Evolutionary conservation across 306 rosid genomes (phyloP).

Genomic region (Begonia loranthoides): DNA sequence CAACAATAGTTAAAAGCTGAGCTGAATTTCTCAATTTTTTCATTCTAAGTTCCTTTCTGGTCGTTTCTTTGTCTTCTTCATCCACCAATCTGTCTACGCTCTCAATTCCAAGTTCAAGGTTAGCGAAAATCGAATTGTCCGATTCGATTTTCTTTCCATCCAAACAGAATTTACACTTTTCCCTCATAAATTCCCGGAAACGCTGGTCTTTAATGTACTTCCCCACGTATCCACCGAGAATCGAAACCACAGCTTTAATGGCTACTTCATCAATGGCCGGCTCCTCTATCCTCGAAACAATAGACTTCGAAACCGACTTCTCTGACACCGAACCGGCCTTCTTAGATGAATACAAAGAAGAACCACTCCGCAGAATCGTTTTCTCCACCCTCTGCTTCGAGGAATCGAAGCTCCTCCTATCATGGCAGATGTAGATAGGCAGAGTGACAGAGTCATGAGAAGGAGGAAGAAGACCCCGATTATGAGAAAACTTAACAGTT

Average conservation of each 20-base stretch:
- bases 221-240: constrained; percentile 54
- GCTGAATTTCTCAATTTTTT: constrained; percentile 27
- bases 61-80: constrained; percentile 17
- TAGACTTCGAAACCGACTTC: constrained; percentile 24
- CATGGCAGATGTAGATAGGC: constrained; percentile 38
- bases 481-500: constrained; percentile 7
- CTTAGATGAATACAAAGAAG: constrained; percentile 26
- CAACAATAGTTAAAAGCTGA: constrained; percentile 35
- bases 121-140: constrained; percentile 22
- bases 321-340: constrained; percentile 24
- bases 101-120: constrained; percentile 33
- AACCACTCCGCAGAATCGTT: constrained; percentile 13
- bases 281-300: constrained; percentile 21
- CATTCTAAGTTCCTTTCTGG: constrained; percentile 22
- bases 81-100: constrained; percentile 41
- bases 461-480: constrained; percentile 1
- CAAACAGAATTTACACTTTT: constrained; percentile 44
- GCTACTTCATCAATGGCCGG: constrained; percentile 49
- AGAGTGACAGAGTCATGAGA: constrained; percentile 12
- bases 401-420: constrained; percentile 13
- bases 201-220: constrained; percentile 35
- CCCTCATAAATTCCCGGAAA: constrained; percentile 32
- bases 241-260: constrained; percentile 44
- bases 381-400: constrained; percentile 14
- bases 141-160: constrained; percentile 17